Conservation (phyloP, 345 rosid species). For the Rhodamnia argentea region DNA sequence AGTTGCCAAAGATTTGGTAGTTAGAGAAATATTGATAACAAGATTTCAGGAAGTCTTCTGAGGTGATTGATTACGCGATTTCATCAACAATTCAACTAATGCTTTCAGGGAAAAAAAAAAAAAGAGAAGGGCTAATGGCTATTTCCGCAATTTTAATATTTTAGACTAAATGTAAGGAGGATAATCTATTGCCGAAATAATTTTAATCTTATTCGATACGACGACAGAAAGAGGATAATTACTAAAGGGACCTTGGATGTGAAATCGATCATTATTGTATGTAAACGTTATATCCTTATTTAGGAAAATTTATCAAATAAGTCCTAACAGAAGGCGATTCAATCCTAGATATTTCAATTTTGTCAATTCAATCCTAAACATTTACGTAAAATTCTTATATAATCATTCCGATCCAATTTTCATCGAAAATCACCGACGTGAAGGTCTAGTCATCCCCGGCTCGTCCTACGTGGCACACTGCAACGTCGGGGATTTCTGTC, state of each 20-base stretch:
- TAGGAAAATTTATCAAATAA: neutral
- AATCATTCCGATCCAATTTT: neutral
- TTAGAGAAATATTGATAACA: neutral
- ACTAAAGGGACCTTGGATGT: neutral
- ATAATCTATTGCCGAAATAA: neutral
- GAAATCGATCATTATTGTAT: neutral
- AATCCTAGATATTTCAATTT: neutral
- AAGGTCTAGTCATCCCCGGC: neutral
- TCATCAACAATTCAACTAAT: neutral
- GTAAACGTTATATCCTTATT: neutral
- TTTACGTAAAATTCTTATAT: neutral
- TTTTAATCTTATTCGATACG: neutral
- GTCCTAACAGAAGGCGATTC: neutral
- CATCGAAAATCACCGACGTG: rapidly evolving
- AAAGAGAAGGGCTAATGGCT: neutral
- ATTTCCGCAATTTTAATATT: neutral
- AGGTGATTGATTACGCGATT: no score
- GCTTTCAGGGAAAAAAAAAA: neutral
- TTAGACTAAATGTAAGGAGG: neutral
- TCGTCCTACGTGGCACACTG: no score
- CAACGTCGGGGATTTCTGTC: neutral
- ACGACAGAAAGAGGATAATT: neutral
- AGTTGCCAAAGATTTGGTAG: neutral
- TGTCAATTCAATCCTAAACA: neutral
- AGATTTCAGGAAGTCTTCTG: no score